Evolutionary conservation across 495 filamentous ascomycete species (phyloP).

Genomic region (Penicillium manginii): DNA sequence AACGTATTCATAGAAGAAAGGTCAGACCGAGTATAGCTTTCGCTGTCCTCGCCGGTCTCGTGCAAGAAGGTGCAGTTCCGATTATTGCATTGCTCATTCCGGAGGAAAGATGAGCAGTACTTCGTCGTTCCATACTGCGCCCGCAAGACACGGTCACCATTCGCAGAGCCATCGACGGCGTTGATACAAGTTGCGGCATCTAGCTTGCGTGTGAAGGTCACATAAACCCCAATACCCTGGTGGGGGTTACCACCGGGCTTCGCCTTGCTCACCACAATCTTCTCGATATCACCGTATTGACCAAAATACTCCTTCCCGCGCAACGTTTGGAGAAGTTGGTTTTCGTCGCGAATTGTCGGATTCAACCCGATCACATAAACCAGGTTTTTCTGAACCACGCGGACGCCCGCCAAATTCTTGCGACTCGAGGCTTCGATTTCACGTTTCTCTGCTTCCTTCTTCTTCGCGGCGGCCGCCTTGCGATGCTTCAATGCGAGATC

Average conservation of each 20-base stretch:
- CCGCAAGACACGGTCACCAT: conserved; percentile 82
- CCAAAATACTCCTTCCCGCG: conserved; percentile 92
- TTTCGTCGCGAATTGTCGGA: conserved; percentile 88
- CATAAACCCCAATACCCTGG: conserved; percentile 92
- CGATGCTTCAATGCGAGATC: conserved; percentile 88
- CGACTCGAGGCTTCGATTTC: conserved; percentile 94
- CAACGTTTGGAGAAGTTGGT: conserved; percentile 78
- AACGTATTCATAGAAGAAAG: conserved; percentile 93
- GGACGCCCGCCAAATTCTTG: conserved; percentile 91
- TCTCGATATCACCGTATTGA: conserved; percentile 97
- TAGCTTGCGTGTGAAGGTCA: conserved; percentile 86
- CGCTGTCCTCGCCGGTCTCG: conserved; percentile 93
- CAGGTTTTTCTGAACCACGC: conserved; percentile 97
- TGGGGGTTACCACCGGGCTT: conserved; percentile 72
- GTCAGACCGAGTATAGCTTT: conserved; percentile 94
- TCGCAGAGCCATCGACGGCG: conserved; percentile 88
- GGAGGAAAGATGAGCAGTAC: conserved; percentile 96
- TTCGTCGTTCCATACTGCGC: conserved; percentile 98
- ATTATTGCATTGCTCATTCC: conserved; percentile 91
- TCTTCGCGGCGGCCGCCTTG: conserved; percentile 85
- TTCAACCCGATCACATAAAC: conserved; percentile 97
- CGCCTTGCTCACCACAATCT: conserved; percentile 97
- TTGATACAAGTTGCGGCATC: conserved; percentile 89
- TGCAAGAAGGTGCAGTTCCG: conserved; percentile 97
- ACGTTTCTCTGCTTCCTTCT: conserved; percentile 93